Percentiles rank a stretch among this genome's conserved stretches.
phyloP scores from a whole-genome alignment of 2,329 filamentous ascomycete species.

The Penicillium sp. region DNA sequence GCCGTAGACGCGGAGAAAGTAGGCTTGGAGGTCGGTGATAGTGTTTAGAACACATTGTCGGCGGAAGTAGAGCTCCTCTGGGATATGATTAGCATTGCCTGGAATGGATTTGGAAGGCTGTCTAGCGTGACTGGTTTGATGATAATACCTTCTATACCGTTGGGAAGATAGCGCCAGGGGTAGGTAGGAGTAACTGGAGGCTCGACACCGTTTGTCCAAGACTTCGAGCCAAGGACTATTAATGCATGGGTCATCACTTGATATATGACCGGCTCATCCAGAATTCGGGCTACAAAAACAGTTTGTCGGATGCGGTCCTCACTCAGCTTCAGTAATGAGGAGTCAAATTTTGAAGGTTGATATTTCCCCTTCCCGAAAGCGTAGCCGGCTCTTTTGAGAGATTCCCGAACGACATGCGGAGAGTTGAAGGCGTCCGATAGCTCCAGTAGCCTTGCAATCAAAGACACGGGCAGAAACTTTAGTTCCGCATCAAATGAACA shows the following conservation, averaged over 20 bases:
- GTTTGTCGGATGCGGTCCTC: conserved; percentile 36
- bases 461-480: too few species aligned
- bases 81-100: too few species aligned
- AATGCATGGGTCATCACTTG: conserved; percentile 31
- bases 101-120: too few species aligned
- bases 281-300: too few species aligned
- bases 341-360: too few species aligned
- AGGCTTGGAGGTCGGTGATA: conserved; percentile 35
- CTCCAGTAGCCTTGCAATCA: conserved; percentile 27
- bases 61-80: conserved; percentile 38
- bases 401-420: conserved; percentile 17
- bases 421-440: conserved; percentile 32
- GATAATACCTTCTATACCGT: conserved; percentile 40
- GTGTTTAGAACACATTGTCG: conserved; percentile 37
- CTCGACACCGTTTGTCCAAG: conserved; percentile 30
- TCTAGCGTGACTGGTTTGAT: too few species aligned
- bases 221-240: conserved; percentile 31
- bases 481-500: too few species aligned
- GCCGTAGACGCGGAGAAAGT: conserved; percentile 36
- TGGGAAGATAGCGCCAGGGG: conserved; percentile 33
- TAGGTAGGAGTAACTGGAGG: too few species aligned
- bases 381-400: conserved; percentile 19
- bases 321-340: too few species aligned
- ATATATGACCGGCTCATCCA: too few species aligned
- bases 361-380: too few species aligned